Evolutionary conservation across 2,329 filamentous ascomycete genomes (phyloP).

Genomic region (Xylariaceae sp.): DNA sequence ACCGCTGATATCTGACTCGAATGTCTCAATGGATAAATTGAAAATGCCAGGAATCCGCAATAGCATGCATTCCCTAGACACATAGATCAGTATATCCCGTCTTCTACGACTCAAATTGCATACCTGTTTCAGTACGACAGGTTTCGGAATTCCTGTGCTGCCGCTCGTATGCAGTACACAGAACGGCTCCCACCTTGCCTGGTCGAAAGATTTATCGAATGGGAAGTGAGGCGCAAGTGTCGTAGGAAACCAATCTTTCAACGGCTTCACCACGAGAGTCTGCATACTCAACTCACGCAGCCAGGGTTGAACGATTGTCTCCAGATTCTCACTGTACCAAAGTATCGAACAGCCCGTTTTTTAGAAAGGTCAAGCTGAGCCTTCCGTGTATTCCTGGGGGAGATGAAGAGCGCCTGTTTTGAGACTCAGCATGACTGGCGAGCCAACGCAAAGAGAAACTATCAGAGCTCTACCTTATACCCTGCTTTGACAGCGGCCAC

Average conservation of each 20-base stretch:
- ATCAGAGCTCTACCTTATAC: slow-evolving; percentile 31
- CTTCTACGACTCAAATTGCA: no score
- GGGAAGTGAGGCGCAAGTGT: slow-evolving; percentile 33
- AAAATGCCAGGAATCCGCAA: slow-evolving; percentile 21
- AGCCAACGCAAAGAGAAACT: no score
- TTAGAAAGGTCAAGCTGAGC: slow-evolving; percentile 44
- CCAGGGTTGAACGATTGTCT: slow-evolving; percentile 34
- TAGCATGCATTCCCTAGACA: neutral
- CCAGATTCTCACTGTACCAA: slow-evolving; percentile 31
- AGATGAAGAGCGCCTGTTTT: slow-evolving; percentile 10
- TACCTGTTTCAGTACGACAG: slow-evolving; percentile 31
- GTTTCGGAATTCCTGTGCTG: slow-evolving; percentile 45
- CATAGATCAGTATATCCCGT: neutral
- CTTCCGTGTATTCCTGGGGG: slow-evolving; percentile 27
- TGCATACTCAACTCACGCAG: slow-evolving; percentile 38
- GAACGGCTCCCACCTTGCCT: slow-evolving; percentile 41
- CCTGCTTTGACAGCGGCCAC: slow-evolving; percentile 22
- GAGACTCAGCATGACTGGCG: neutral
- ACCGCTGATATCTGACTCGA: slow-evolving; percentile 35
- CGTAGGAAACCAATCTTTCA: slow-evolving; percentile 36
- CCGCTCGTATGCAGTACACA: slow-evolving; percentile 45
- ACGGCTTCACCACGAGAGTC: slow-evolving; percentile 30
- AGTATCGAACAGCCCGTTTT: slow-evolving; percentile 40
- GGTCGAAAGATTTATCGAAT: slow-evolving; percentile 40
- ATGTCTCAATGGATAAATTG: slow-evolving; percentile 32